Conservation (phyloP, 2,329 filamentous ascomycete species). For the Keithomyces neogunnii region DNA sequence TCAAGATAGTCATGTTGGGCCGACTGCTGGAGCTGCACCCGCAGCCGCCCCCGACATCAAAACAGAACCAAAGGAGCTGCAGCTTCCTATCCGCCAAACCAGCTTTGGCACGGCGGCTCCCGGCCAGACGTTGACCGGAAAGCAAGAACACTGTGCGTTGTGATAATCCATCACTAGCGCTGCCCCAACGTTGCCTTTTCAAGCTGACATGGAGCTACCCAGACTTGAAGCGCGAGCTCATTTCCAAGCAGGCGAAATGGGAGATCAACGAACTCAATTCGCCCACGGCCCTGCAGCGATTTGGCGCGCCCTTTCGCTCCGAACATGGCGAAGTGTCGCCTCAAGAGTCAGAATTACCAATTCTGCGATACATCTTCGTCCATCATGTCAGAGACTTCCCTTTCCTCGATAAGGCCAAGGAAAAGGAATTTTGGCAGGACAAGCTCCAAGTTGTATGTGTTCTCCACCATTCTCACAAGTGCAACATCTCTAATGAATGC, state of each 20-base stretch:
- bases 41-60: conserved; percentile 7
- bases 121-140: conserved; percentile 65
- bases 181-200: background rate
- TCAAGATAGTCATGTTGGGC: conserved; percentile 1
- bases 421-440: conserved; percentile 99
- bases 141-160: conserved; percentile 88
- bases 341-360: conserved; percentile 85
- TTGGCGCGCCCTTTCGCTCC: conserved; percentile 91
- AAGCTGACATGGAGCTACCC: conserved; percentile 13
- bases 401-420: conserved; percentile 89
- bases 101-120: conserved; percentile 25
- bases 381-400: conserved; percentile 97
- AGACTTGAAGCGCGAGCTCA: conserved; percentile 95
- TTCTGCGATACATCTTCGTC: conserved; percentile 94
- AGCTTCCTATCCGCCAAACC: conserved; percentile 22
- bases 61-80: conserved; percentile 1
- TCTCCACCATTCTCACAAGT: background rate
- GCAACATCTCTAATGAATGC: background rate
- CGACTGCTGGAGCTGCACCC: background rate
- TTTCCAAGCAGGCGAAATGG: conserved; percentile 78
- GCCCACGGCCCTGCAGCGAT: conserved; percentile 86
- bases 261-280: conserved; percentile 93
- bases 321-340: conserved; percentile 89
- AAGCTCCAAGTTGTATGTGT: conserved; percentile 80
- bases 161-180: background rate